A percentile compares a stretch with the other conserved stretches of the same genome.
phyloP scores from a whole-genome alignment of 2,329 filamentous ascomycete genomes.

The Sarocladiaceae sp. region DNA sequence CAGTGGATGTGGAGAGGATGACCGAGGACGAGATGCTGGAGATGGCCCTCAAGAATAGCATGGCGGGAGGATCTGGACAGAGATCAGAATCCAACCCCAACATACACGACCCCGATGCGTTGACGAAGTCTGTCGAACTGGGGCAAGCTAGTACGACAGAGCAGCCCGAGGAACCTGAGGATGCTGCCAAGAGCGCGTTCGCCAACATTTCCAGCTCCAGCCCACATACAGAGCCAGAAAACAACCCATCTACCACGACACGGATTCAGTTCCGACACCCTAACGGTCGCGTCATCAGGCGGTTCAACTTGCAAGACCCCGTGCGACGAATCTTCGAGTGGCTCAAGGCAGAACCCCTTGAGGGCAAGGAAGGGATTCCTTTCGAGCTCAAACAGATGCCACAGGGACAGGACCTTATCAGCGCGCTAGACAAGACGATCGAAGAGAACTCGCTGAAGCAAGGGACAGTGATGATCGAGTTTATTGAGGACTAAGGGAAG shows the following conservation, averaged over 20 bases:
- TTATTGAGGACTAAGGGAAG: conserved; percentile 52
- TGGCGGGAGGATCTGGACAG: conserved; percentile 47
- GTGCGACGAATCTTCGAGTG: conserved; percentile 90
- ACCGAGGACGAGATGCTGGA: conserved; percentile 97
- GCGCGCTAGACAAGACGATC: conserved; percentile 68
- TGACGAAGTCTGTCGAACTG: conserved; percentile 59
- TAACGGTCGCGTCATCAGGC: conserved; percentile 76
- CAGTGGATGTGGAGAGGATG: conserved; percentile 78
- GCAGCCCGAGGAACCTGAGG: conserved; percentile 34
- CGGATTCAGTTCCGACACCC: conserved; percentile 91
- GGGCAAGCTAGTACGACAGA: conserved; percentile 17
- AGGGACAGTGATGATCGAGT: conserved; percentile 94
- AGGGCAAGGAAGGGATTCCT: conserved; percentile 69
- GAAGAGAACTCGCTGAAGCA: conserved; percentile 83
- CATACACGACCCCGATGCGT: conserved; percentile 77
- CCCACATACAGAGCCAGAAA: conserved; percentile 74
- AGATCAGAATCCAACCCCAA: conserved; percentile 40
- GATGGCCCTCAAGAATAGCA: conserved; percentile 85
- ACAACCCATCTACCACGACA: conserved; percentile 68
- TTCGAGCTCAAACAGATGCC: conserved; percentile 88
- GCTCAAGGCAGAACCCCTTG: conserved; percentile 84
- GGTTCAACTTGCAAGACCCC: conserved; percentile 72
- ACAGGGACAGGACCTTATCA: conserved; percentile 75
- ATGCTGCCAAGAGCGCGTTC: conserved; percentile 47
- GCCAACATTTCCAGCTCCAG: conserved; percentile 65